Base-by-base conservation (phyloP, 371 early-diverging fungal species). In the Parasitella parasitica region DNA sequence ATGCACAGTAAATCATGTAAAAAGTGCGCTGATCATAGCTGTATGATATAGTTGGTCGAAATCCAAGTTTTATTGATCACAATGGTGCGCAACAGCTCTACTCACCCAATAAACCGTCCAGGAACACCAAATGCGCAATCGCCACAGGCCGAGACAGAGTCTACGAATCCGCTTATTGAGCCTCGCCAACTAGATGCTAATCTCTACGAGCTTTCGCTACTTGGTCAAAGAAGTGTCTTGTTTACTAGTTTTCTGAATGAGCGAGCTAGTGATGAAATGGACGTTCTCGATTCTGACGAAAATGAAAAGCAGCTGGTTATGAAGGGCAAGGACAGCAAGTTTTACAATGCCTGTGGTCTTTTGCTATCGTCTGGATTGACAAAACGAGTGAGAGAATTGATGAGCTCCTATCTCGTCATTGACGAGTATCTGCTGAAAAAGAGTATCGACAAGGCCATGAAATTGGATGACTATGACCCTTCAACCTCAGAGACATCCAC, bases 211-310 rank as follows among this genome's bases (percentile, higher is more conserved):
- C 75, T 95, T 22, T 91, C 93, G 1, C 35, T 90, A 43, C 87
- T 96, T 22, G 83, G 89, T 60, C 94, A 93, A 49, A 85, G 90
- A 15, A 75, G 91, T 26, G 80, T 86, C 1, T 63, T 94, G 9
- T 97, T 92, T 74, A 77, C 86, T 57, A 84, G 90, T 5, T 96
- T 96, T 65, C 58, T 95, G 57, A 86, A 86, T 59, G 71, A 76
- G 59, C 54, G 84, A 64, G 75, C 82, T n/a, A 63, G 62, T 43
- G 84, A 81, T 20, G 80, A 79, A 57, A 72, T 82, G 72, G 74
- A 76, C 8, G 37, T 60, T 0, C 54, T 79, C 7, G 67, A 38
- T 1, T 54, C 65, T 2, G 73, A 68, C 16, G 72, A 76, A 57
- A 67, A 57, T 16, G 76, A 76, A 63, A 68, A 68, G 30, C 75